Base-by-base conservation (phyloP, 2,329 filamentous ascomycete species). In the Phyllosticta citrichinensis region DNA sequence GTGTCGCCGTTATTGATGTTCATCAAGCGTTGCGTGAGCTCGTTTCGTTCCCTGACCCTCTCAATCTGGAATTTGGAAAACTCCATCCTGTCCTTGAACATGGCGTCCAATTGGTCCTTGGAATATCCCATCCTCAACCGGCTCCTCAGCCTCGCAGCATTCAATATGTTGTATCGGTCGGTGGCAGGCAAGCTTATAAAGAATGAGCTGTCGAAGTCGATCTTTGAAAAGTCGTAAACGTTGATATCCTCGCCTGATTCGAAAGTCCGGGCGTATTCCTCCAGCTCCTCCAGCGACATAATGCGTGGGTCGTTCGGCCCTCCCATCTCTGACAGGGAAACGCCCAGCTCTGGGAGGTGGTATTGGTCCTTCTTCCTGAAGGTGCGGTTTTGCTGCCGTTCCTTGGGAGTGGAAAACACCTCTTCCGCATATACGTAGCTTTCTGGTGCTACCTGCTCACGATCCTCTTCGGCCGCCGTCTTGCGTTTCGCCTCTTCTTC, bases 21-120 rank as follows among this genome's bases (percentile, higher is more conserved):
- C 94, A 99, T 99, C 61, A 99, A 77, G 50, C 93, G 83, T 71
- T 99, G 94, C 0, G 95, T 99, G 30, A 99, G 81, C 64, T 96
- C 89, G 68, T 99, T 99, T 56, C 95, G 82, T 75, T 99, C 93
- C 66, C 83, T 85, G 11, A 97, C 95, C 62, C 94, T 81, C 71
- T 97, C 94, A 62, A 99, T 96, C 74, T 99, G 94, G 69, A 99
- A 99, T 63, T 82, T 87, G 1, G 92, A 97, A 70, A 99, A 99
- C 0, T 88, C 94, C 91, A 99, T 97, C 25, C 94, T 85, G 71
- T 99, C 88, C 0, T 94, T 93, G 71, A 99, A 99, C 94, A 99
- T 99, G 54, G 81, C 84, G 66, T 97, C 92, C 14, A 99, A 76
- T 74, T 99, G 94, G 65, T 99, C 93, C 74, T 97, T 97, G 61